Evolutionary conservation across 2,329 filamentous ascomycete genomes (phyloP), one percentile per base, ranked within the genome.

Genomic region (Tolypocladium sp.): DNA sequence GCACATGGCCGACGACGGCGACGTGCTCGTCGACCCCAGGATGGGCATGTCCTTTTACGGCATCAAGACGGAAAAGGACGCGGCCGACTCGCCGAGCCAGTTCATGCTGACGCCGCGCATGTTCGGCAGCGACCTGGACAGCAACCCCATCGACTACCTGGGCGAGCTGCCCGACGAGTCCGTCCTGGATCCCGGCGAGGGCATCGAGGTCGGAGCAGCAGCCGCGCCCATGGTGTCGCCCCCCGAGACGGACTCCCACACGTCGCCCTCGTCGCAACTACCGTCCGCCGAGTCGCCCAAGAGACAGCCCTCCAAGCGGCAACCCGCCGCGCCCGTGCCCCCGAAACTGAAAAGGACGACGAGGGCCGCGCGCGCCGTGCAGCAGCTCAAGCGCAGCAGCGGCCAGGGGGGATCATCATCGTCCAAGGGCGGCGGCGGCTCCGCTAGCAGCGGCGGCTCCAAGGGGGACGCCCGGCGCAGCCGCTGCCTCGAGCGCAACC

Each of bases 401-500:
- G 10, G 10, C 9, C 38, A 17, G 15, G 44, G 22, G 10, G 44
- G 44, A 17, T 46, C 44, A 2, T 12, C 44, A 2, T 30, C 46
- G 2, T 30, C 46, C 46, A 49, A n/a, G 15, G 7, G 22, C 27
- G 25, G 44, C 22, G 6, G 44, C 44, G 22, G 22, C 13, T n/a
- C n/a, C n/a, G n/a, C n/a, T n/a, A 4, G 37, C 37, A 15, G 46
- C 6, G 46, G 27, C 17, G 13, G 35, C 25, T 5, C 42, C 53
- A 27, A 27, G 10, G 30, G 17, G 20, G 58, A 59, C 20, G 59
- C 56, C 9, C 61, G 82, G 65, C 77, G 83, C 35, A 78, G 76
- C 61, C 80, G 79, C 62, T 86, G 85, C 64, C 77, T 90, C 0
- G 85, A 89, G 71, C 82, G 88, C 61, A 92, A 92, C 69, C 80